Evolutionary conservation across 2,329 filamentous ascomycete genomes (phyloP), one percentile per base, ranked within the genome.

Genomic region (Septoria linicola): DNA sequence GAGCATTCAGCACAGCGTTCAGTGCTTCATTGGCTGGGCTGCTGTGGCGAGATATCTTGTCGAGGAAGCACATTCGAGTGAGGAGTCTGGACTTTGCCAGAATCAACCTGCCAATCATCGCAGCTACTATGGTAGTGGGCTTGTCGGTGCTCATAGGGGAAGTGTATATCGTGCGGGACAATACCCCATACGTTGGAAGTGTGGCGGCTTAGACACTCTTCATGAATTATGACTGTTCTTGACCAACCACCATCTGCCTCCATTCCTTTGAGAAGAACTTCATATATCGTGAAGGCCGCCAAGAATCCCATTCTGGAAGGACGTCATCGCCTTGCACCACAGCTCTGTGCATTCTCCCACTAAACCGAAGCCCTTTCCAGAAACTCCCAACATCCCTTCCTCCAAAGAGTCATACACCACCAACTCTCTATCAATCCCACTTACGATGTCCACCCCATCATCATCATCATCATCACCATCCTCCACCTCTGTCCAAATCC

Each of bases 1-100:
- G 85, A 3, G 86, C 85, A 0, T 89, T 88, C 63, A 87, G 84
- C 63, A 80, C 81, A 0, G 83, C 84, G 0, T 87, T 89, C 59
- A 87, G 83, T 57, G 85, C 84, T 0, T 87, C 84, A 0, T 68
- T 89, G 1, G 86, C 86, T 1, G 86, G 85, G 1, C 73, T 89
- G 7, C 70, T 89, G 0, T 89, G 86, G 86, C 76, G 83, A 2
- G 84, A 88, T 55, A 89, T 89, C 14, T 73, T 89, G 1, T 70
- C 66, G 0, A 73, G 84, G 21, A 89, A 89, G 64, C 79, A 86
- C 57, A 89, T 89, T 51, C 75, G 73, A 30, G 83, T 89, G 0
- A 69, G 75, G 2, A 74, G 77, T 0, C 69, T 82, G 2, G 84
- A 88, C 19, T 89, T 89, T 67, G 83, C 83, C 0, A 72, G 82